Percentiles rank a stretch among this genome's conserved stretches.
Evolutionary conservation across 2,329 filamentous ascomycete genomes (phyloP).

Genomic region (Curvularia spicifera): DNA sequence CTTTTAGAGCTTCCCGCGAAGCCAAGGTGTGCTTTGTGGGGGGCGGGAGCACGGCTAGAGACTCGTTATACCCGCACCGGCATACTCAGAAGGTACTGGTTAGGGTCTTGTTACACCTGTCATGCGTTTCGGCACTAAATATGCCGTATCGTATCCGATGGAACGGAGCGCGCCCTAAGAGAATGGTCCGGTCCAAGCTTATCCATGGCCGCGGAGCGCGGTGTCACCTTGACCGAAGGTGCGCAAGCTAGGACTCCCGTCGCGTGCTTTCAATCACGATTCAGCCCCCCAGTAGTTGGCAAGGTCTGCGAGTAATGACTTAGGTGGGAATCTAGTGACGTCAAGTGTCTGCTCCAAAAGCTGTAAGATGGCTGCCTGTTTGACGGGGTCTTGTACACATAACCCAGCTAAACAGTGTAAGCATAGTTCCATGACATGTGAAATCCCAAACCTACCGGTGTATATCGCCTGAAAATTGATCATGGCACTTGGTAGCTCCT

Average conservation of each 20-base stretch:
- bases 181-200: background rate
- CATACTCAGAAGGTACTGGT: background rate
- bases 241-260: background rate
- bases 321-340: conserved; percentile 40
- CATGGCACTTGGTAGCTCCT: conserved; percentile 38
- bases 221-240: background rate
- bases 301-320: conserved; percentile 37
- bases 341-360: conserved; percentile 40
- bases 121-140: background rate
- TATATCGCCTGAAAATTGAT: conserved; percentile 39
- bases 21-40: background rate
- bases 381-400: conserved; percentile 38
- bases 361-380: conserved; percentile 34
- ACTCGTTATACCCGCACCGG: background rate
- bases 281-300: conserved; percentile 38
- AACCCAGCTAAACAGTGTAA: conserved; percentile 33
- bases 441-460: conserved; percentile 30
- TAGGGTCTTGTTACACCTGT: background rate
- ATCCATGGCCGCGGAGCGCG: background rate
- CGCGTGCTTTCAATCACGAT: conserved; percentile 15
- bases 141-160: background rate
- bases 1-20: conserved; percentile 4
- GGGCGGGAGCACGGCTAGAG: background rate
- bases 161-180: background rate
- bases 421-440: background rate